Conservation (phyloP, 805 yeast genomes). For the Blastobotrys muscicola region DNA sequence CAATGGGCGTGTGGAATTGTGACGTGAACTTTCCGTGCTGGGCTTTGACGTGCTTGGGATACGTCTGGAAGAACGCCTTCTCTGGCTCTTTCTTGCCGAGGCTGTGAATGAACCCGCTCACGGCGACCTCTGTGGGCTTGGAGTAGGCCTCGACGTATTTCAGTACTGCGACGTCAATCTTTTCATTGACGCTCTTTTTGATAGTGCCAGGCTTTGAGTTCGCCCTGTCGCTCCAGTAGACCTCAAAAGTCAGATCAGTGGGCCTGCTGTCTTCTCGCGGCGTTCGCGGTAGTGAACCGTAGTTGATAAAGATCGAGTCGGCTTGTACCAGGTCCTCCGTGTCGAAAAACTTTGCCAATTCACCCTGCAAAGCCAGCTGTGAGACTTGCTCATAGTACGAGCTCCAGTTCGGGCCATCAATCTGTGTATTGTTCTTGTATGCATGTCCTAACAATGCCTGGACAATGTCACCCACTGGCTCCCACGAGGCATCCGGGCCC, state of each 20-base stretch:
- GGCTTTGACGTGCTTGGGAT: conserved; percentile 7
- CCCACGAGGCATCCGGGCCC: conserved; percentile 18
- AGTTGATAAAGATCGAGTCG: conserved; percentile 13
- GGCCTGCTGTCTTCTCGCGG: conserved; percentile 8
- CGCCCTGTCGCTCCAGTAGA: conserved; percentile 10
- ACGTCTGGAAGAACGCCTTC: conserved; percentile 11
- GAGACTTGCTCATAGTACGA: conserved; percentile 5
- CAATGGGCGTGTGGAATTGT: conserved; percentile 15
- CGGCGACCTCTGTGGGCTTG: conserved; percentile 7
- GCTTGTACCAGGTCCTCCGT: conserved; percentile 4
- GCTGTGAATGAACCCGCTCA: conserved; percentile 14
- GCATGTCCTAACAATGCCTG: conserved; percentile 1
- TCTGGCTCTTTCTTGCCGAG: conserved; percentile 10
- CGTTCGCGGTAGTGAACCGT: conserved; percentile 12
- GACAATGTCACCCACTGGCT: conserved; percentile 3
- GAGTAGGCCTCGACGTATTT: conserved; percentile 4
- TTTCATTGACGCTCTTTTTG: conserved; percentile 4
- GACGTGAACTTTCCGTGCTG: conserved; percentile 6
- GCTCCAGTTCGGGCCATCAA: conserved; percentile 15
- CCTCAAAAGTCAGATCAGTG: conserved; percentile 18
- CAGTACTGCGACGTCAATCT: conserved; percentile 17
- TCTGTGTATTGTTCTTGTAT: conserved; percentile 3
- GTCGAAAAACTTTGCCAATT: background rate
- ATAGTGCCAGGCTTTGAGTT: background rate
- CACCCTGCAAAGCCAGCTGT: background rate